A percentile compares a stretch with the other conserved stretches of the same genome.
Conservation (phyloP, 768 basidiomycete species). For the Pulveroboletus frians region DNA sequence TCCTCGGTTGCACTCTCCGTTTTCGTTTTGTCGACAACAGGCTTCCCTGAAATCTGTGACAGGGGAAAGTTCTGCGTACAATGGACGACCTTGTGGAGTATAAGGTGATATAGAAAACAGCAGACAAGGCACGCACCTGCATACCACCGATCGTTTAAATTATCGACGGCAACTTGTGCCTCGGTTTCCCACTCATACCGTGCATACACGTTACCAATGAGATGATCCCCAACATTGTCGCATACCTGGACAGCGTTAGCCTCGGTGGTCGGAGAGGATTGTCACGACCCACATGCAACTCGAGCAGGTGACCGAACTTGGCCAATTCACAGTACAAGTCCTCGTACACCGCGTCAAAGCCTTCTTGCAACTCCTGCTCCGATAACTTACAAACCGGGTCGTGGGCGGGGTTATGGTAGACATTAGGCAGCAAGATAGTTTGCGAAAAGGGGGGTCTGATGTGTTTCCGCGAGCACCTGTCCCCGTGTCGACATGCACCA, state of each 20-base stretch:
- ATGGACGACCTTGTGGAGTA: constrained; percentile 67
- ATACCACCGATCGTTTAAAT: constrained; percentile 95
- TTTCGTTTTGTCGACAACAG: constrained; percentile 97
- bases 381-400: constrained; percentile 85
- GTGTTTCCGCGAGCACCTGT: constrained; percentile 97
- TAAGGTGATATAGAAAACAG: constrained; percentile 4
- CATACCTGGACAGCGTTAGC: constrained; percentile 56
- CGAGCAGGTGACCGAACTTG: constrained; percentile 92
- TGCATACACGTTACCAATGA: constrained; percentile 97
- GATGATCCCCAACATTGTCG: constrained; percentile 98
- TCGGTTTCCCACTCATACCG: constrained; percentile 99
- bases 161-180: constrained; percentile 88
- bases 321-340: constrained; percentile 92
- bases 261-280: background rate
- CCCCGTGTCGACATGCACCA: constrained; percentile 97
- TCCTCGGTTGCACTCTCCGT: constrained; percentile 96
- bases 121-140: constrained; percentile 51
- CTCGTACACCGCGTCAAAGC: constrained; percentile 91
- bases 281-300: constrained; percentile 72
- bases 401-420: constrained; percentile 97
- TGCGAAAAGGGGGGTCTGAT: constrained; percentile 97
- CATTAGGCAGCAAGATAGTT: constrained; percentile 93
- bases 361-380: constrained; percentile 85
- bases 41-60: constrained; percentile 99
- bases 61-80: constrained; percentile 96